phyloP scores from a whole-genome alignment of 495 filamentous ascomycete genomes.

The Neurospora sp. region DNA sequence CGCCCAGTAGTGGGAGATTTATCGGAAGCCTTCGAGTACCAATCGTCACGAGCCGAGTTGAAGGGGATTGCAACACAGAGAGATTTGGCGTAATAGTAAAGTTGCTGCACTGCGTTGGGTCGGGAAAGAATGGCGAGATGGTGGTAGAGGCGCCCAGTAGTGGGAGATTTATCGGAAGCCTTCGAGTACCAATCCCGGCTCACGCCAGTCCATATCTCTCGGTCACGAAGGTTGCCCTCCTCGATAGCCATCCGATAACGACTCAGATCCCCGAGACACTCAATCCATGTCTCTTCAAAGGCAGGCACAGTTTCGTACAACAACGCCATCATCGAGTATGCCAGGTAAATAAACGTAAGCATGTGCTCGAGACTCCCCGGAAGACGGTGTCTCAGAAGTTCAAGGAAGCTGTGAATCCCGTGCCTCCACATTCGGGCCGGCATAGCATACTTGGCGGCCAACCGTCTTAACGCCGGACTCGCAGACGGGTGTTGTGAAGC shows the following conservation, averaged over 20 bases:
- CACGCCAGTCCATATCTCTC: conserved; percentile 70
- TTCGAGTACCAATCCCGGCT: conserved; percentile 73
- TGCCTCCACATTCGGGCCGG: conserved; percentile 67
- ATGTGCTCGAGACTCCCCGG: conserved; percentile 67
- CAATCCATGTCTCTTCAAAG: conserved; percentile 83
- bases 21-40: conserved; percentile 74
- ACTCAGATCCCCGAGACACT: conserved; percentile 74
- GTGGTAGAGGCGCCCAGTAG: conserved; percentile 69
- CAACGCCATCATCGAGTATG: conserved; percentile 73
- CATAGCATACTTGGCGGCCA: conserved; percentile 68
- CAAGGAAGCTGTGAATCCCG: conserved; percentile 60
- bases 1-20: conserved; percentile 59
- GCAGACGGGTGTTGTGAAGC: conserved; percentile 67
- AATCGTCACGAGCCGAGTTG: conserved; percentile 53
- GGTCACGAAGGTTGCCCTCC: conserved; percentile 57
- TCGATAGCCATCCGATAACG: conserved; percentile 64
- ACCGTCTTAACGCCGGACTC: conserved; percentile 41
- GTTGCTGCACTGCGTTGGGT: conserved; percentile 61
- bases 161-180: conserved; percentile 60
- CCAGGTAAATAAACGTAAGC: conserved; percentile 71
- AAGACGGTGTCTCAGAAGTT: conserved; percentile 57
- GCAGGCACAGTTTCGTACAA: conserved; percentile 64
- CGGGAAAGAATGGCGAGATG: conserved; percentile 74
- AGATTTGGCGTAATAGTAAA: conserved; percentile 57
- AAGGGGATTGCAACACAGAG: conserved; percentile 47